These are phyloP conservation scores for Penicillium sp. DNA, from an alignment of 2,329 filamentous ascomycete species.

Conservation along the genomic window DNA sequence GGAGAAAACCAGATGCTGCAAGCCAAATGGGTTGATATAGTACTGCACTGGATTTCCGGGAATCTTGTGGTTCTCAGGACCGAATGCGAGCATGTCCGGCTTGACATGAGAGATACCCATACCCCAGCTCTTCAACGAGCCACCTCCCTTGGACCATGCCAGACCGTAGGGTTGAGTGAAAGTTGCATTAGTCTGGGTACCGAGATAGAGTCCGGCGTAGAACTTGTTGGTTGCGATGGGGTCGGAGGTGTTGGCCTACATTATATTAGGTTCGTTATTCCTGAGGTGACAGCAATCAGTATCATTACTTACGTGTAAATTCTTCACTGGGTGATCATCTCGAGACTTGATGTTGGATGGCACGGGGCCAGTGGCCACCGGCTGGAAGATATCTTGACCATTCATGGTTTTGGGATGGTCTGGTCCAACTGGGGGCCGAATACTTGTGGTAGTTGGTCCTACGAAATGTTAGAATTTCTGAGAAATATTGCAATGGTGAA, in stretches of 20 bases:
- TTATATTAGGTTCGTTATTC: not conserved
- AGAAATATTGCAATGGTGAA: not conserved
- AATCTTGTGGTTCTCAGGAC: conserved; percentile 50
- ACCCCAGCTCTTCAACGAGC: conserved; percentile 66
- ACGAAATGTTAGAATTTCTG: not conserved
- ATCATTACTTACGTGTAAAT: conserved; percentile 34
- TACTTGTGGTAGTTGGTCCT: not conserved
- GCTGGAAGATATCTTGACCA: conserved; percentile 43
- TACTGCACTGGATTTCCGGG: conserved; percentile 61
- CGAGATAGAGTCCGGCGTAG: conserved; percentile 76
- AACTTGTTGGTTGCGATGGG: conserved; percentile 55
- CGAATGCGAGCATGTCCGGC: conserved; percentile 62
- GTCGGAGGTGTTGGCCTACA: conserved; percentile 28
- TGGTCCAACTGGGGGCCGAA: not conserved
- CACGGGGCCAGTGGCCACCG: conserved; percentile 38
- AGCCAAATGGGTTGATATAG: conserved; percentile 76
- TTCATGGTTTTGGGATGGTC: conserved; percentile 25
- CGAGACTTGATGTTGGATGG: conserved; percentile 39
- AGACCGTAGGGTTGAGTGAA: conserved; percentile 75
- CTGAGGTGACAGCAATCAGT: not conserved
- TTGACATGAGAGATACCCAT: conserved; percentile 73
- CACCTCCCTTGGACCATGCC: conserved; percentile 62
- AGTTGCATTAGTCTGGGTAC: conserved; percentile 62
- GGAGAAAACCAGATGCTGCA: conserved; percentile 76
- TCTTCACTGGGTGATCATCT: conserved; percentile 43